Base-by-base conservation (phyloP, 1,284 basidiomycete genomes). In the Chondrostereum purpureum region DNA sequence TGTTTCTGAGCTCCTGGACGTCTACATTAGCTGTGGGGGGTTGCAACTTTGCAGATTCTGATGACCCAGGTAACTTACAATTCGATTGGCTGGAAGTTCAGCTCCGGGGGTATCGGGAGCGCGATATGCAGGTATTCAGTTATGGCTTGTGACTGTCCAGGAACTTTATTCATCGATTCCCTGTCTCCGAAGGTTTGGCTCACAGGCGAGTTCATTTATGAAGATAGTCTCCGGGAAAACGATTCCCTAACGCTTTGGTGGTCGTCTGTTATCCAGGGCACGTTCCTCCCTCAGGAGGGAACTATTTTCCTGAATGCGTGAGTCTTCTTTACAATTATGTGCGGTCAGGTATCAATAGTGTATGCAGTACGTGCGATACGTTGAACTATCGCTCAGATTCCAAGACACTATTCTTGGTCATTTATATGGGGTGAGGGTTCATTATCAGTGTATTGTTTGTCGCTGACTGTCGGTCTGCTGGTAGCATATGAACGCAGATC, bases 31-130 rank as follows among this genome's bases (percentile, higher is more conserved):
- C 77, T 55, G 81, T 84, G 42, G 76, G 78, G 55, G 88, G 88
- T 12, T 91, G 88, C 61, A 67, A 68, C 43, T 77, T 70, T 51
- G 66, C 63, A 36, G 75, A 79, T 39, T 66, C 60, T 38, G 68
- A 76, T 44, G 89, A 93, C 61, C 87, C 90, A 17, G 90, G 90
- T 43, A 90, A 89, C 52, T 69, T 91, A 17, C 72, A 94, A 60
- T 74, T 92, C 55, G 88, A 93, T 65, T 96, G 92, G 92, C 70
- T 97, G 16, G 88, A 92, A 53, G 88, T 90, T 1, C 91, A 93
- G 62, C 70, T 97, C 19, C 65, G 78, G 39, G 66, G 69, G 47
- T 92, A 84, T 62, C 73, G 90, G 47, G 64, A 76, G 5, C 70
- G 88, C 41, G 80, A 80, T 20, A 86, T 94, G 80, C 86, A 93